Evolutionary conservation across 768 basidiomycete genomes (phyloP).

Genomic region (Leccinum rimulosum): DNA sequence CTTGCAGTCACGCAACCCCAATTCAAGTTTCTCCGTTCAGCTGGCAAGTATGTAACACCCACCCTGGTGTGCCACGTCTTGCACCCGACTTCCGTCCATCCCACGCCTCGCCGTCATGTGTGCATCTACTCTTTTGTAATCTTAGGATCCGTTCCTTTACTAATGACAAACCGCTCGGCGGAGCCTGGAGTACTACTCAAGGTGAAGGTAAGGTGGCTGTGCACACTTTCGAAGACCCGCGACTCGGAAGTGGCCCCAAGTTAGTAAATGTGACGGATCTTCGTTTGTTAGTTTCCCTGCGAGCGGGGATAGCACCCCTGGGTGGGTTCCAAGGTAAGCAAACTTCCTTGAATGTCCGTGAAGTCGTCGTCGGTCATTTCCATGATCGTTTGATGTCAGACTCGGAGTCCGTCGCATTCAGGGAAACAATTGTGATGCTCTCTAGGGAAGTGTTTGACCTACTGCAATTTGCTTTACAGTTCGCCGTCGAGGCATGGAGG

Average conservation of each 20-base stretch:
- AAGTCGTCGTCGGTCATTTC: not conserved
- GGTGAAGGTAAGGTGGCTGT: constrained; percentile 45
- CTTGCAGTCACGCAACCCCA: constrained; percentile 36
- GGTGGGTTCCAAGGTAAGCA: not conserved
- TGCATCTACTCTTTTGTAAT: constrained; percentile 67
- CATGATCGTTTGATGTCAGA: not conserved
- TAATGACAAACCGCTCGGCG: constrained; percentile 59
- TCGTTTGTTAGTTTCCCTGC: not conserved
- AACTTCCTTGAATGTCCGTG: not conserved
- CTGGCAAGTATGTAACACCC: not conserved
- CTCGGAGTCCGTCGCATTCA: not conserved
- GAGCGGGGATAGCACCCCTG: not conserved
- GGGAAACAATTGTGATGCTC: constrained; percentile 54
- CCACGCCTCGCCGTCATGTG: constrained; percentile 50
- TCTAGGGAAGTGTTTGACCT: constrained; percentile 36
- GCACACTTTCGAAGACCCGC: constrained; percentile 36
- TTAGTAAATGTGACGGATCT: not conserved
- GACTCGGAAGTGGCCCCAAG: not conserved
- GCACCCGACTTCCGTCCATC: constrained; percentile 77
- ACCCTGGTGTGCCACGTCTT: constrained; percentile 80
- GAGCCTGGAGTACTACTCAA: constrained; percentile 47
- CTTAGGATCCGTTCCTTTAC: constrained; percentile 60
- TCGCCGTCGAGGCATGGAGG: not conserved
- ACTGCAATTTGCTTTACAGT: not conserved
- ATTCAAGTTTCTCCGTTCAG: not conserved